Evolutionary conservation across 805 yeast species (phyloP), one percentile per base, ranked within the genome.

Genomic region (Brettanomyces bruxellensis): DNA sequence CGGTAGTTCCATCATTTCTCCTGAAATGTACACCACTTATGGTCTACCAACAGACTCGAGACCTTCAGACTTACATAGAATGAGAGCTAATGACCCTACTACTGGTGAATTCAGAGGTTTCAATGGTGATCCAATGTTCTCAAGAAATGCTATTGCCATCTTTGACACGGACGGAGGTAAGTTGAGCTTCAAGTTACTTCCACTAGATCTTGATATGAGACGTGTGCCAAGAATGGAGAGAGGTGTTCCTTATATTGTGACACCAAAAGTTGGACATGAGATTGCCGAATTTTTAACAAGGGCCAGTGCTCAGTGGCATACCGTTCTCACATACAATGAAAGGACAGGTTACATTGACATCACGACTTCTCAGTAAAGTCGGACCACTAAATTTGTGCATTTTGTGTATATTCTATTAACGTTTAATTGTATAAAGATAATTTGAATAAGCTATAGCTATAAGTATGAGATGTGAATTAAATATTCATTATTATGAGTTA

Each of bases 61-160:
- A 43, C 62, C 63, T 11, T 54, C 59, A n/a, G 65, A 55, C 32
- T 42, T 58, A 39, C 62, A 59, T 40, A 53, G 55, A 45, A 38
- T 45, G 36, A 53, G 61, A 52, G 60, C 59, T 4, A 55, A 57
- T 39, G 57, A 56, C 44, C 45, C 55, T 18, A 39, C 34, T 23
- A 51, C 57, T 12, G 61, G 61, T 8, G 50, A 53, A 44, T 54
- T 52, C 45, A 53, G 53, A 37, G 63, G 63, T 2, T 58, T 59
- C 51, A 56, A 57, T 46, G 52, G 58, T 34, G 50, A 47, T 40
- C 54, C 59, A 38, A 53, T 44, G 39, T 57, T 59, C 46, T 57
- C 62, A 5, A 54, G 57, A 47, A 59, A 59, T 48, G 51, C 55
- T 44, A 45, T 58, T 18, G 62, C 54, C 12, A 53, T 55, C 18